Conservation (phyloP, 1,139 yeast genomes). For the Blastobotrys petasosporus region DNA sequence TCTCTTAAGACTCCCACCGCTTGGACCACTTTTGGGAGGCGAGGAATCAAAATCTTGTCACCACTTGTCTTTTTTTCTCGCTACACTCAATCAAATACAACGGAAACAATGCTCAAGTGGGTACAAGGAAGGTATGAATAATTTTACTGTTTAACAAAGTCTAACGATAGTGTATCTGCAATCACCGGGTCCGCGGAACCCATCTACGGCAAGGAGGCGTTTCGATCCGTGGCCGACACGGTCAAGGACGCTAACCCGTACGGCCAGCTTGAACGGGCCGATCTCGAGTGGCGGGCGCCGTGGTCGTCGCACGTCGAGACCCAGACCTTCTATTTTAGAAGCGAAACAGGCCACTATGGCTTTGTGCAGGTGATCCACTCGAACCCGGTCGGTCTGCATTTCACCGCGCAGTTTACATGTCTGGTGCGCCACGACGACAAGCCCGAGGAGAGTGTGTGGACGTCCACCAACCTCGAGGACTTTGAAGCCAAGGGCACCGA, state of each 20-base stretch:
- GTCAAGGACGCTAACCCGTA: slow-evolving; percentile 49
- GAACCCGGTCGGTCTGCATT: slow-evolving; percentile 79
- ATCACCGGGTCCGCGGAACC: slow-evolving; percentile 98
- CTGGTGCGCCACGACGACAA: slow-evolving; percentile 55
- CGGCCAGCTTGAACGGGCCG: slow-evolving; percentile 51
- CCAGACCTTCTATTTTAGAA: slow-evolving; percentile 79
- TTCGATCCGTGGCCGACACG: slow-evolving; percentile 70
- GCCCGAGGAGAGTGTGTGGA: slow-evolving; percentile 61
- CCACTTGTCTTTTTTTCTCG: not conserved
- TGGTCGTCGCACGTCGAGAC: slow-evolving; percentile 89
- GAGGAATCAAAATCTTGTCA: not conserved
- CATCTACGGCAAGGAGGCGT: slow-evolving; percentile 87
- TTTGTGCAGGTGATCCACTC: slow-evolving; percentile 95
- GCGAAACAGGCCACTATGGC: slow-evolving; percentile 62
- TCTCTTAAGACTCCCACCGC: too few relatives aligned
- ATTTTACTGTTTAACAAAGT: slow-evolving; percentile 1
- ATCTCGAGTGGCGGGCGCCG: slow-evolving; percentile 72
- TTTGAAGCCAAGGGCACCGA: slow-evolving; percentile 71
- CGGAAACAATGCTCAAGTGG: slow-evolving; percentile 66
- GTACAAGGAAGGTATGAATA: slow-evolving; percentile 56
- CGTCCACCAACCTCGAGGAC: slow-evolving; percentile 81
- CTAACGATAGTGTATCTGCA: slow-evolving; percentile 51
- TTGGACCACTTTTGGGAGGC: too few relatives aligned
- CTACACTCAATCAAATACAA: not conserved
- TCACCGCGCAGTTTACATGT: slow-evolving; percentile 93